A percentile compares a stretch with the other conserved stretches of the same genome.
phyloP scores from a whole-genome alignment of 176 grass and related monocot species.

The Rhynchospora pubera region DNA sequence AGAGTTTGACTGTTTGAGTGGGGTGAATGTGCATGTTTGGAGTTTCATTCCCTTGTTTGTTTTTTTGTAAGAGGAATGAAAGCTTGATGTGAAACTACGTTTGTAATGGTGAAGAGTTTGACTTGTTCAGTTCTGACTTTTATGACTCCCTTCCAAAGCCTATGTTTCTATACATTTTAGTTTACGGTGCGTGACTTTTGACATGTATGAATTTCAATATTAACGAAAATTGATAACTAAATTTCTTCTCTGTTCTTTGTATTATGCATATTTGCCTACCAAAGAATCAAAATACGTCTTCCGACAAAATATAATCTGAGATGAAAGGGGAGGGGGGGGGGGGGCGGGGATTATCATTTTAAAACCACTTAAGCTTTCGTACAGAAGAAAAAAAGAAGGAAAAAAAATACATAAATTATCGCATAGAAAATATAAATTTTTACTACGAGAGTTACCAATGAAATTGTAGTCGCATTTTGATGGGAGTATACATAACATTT shows the following conservation, averaged over 20 bases:
- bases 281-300: background rate
- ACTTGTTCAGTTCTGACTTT: background rate
- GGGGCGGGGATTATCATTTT: background rate
- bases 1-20: background rate
- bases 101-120: background rate
- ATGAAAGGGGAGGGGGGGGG: background rate
- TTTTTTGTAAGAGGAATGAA: slow-evolving; percentile 25
- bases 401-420: no score
- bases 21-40: background rate
- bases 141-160: no score
- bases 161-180: background rate
- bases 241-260: background rate
- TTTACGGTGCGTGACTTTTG: background rate
- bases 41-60: slow-evolving; percentile 25
- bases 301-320: background rate
- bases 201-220: background rate
- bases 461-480: no score
- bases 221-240: background rate
- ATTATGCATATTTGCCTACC: background rate
- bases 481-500: no score
- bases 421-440: no score
- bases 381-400: background rate
- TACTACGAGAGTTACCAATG: no score
- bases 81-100: background rate
- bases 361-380: background rate